Evolutionary conservation across 495 filamentous ascomycete species (phyloP), one percentile per base, ranked within the genome.

Genomic region (Penicillium taxi): DNA sequence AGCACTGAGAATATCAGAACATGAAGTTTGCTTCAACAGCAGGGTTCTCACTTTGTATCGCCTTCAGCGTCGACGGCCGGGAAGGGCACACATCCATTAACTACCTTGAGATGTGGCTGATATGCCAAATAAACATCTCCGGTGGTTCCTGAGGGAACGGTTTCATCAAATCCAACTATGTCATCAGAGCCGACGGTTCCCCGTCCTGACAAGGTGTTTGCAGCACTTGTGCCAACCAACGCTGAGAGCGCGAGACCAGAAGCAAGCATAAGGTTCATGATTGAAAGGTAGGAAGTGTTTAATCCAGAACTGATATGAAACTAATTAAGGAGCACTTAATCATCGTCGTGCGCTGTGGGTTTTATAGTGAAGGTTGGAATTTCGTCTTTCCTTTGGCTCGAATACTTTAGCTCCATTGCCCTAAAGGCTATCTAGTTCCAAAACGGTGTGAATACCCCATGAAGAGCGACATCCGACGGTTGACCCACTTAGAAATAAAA

Each of bases 1-100:
- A 39, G 56, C 70, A 28, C 59, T 65, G 19, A 9, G 5, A 9
- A 13, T 16, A 3, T 47, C 14, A 43, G 23, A 11, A 25, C 26
- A 6, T 23, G 12, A 38, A 31, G 24, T 30, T 7, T 13, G 15
- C 11, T 12, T 35, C 0, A 22, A 29, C 3, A 9, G 9, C 2
- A 21, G 9, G 9, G 6, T 21, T 4, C 66, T 48, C 37, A 73
- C 72, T 58, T 61, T 26, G 64, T 72, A 31, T 73, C 52, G 5
- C 72, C 72, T 1, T 56, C 47, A 1, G 51, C 61, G 39, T 76
- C 66, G 6, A 76, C 69, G 2, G 65, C 71, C 2, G 72, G 70
- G 48, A 73, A 74, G 1, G 72, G 72, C 6, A 76, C 72, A 37
- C 72, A 76, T 18, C 72, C 71, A 43, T 68, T 69, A 7, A 53